Evolutionary conservation across 306 rosid genomes (phyloP), one percentile per base, ranked within the genome.

Genomic region (Cucurbita ficifolia): DNA sequence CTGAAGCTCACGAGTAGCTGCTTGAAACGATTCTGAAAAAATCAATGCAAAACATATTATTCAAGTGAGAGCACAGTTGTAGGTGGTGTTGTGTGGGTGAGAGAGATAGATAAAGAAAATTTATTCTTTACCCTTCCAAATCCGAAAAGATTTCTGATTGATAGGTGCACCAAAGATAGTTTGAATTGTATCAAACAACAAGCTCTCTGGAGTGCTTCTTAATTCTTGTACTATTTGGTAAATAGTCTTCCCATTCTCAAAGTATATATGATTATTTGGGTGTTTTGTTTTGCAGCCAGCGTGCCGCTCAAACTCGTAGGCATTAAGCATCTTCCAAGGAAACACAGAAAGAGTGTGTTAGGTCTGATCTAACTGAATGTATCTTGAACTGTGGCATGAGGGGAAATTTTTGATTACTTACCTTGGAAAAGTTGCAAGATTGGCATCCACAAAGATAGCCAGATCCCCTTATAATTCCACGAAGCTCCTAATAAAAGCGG

Each of bases 371-470:
- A 55, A 70, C 45, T 75, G 72, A 73, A 80, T 17, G 6, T 0
- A 40, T 35, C 63, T 13, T 9, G 4, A 10, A 19, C 76, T 21
- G 35, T 46, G 6, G 35, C 42, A 54, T 69, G 76, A 73, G 71
- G 43, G 52, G 18, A 7, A 55, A 39, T 10, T 58, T 59, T 67
- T 51, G 68, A 80, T 46, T 38, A 73, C 83, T 73, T 58, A 88
- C 92, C 86, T 87, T 87, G 8, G 97, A 35, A 81, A 77, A 83
- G 65, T 86, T 81, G 80, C 97, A 89, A 7, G 85, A 76, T 70
- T 86, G 88, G 82, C 97, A 91, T 40, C 89, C 92, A 82, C 97
- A 91, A 52, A 89, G 96, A 81, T 91, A 92, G 82, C 92, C 90
- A 14, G 91, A 79, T 74, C 96, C 96, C 84, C 85, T 92, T 75